Conservation (phyloP, 164 flowering plant species). For the Chloranthus sessilifolius region DNA sequence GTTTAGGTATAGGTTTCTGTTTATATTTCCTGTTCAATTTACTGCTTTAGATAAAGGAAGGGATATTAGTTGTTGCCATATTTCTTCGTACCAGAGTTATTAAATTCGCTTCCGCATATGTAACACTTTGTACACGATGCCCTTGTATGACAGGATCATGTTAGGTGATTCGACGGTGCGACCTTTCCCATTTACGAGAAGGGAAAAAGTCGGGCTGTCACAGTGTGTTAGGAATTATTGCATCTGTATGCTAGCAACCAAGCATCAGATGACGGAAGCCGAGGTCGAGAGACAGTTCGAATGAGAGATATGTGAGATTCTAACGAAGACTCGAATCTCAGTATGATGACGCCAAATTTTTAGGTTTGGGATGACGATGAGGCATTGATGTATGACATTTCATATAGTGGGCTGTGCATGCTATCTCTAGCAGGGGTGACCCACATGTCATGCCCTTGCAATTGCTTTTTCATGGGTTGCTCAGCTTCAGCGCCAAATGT, state of each 20-base stretch:
- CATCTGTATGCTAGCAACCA: constrained; percentile 77
- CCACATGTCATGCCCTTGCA: constrained; percentile 53
- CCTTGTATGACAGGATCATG: too few relatives aligned
- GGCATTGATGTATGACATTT: constrained; percentile 56
- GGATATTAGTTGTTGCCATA: too few relatives aligned
- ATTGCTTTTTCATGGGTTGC: constrained; percentile 76
- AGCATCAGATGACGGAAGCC: constrained; percentile 60
- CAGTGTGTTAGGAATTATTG: constrained; percentile 68
- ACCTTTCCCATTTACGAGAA: too few relatives aligned
- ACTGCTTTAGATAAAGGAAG: too few relatives aligned
- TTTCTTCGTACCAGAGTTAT: too few relatives aligned
- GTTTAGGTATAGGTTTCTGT: too few relatives aligned
- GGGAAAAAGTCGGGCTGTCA: too few relatives aligned
- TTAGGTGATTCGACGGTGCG: too few relatives aligned
- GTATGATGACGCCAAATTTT: constrained; percentile 24
- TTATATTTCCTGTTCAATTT: too few relatives aligned
- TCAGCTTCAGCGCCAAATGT: constrained; percentile 51
- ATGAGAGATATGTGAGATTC: constrained; percentile 44
- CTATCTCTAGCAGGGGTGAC: constrained; percentile 67
- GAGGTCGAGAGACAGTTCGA: constrained; percentile 65
- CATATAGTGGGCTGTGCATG: constrained; percentile 63
- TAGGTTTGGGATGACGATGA: constrained; percentile 36
- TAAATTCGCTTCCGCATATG: too few relatives aligned
- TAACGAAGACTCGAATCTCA: constrained; percentile 39
- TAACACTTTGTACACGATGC: too few relatives aligned